These are phyloP conservation scores for Dendryphion nanum DNA, from an alignment of 2,329 filamentous ascomycete species.

Conservation along the genomic window DNA sequence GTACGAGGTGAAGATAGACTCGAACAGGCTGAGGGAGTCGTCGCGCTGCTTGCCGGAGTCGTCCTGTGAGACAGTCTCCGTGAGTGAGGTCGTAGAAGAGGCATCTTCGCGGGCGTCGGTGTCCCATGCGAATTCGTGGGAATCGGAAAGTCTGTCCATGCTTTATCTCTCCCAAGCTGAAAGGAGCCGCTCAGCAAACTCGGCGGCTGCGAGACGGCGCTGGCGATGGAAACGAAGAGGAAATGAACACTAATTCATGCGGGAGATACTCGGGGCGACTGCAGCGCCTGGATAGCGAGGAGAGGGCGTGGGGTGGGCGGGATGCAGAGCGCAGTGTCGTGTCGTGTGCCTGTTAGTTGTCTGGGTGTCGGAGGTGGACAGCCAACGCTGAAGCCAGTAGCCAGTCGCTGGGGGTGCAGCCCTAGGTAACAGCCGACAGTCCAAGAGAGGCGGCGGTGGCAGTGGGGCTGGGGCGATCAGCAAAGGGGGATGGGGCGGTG, in stretches of 20 bases:
- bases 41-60: constrained; percentile 7
- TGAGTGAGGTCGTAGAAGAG: constrained; percentile 3
- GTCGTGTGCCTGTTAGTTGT: constrained; percentile 7
- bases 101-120: constrained; percentile 6
- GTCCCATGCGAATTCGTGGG: constrained; percentile 19
- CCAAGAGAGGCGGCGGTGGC: no score
- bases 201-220: constrained; percentile 23
- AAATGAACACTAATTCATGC: constrained; percentile 28
- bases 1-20: constrained; percentile 56
- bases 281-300: constrained; percentile 16
- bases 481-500: no score
- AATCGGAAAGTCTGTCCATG: constrained; percentile 25
- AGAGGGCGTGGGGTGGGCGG: constrained; percentile 6
- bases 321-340: constrained; percentile 1
- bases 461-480: no score
- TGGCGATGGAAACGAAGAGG: constrained; percentile 26
- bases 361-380: constrained; percentile 5
- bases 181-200: constrained; percentile 23
- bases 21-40: constrained; percentile 44
- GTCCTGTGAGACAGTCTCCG: constrained; percentile 6
- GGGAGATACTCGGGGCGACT: constrained; percentile 15
- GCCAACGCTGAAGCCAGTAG: no score
- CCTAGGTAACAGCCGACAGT: no score
- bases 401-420: no score
- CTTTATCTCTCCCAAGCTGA: constrained; percentile 17